Base-by-base conservation (phyloP, 2,329 filamentous ascomycete species). In the Talaromyces funiculosus region DNA sequence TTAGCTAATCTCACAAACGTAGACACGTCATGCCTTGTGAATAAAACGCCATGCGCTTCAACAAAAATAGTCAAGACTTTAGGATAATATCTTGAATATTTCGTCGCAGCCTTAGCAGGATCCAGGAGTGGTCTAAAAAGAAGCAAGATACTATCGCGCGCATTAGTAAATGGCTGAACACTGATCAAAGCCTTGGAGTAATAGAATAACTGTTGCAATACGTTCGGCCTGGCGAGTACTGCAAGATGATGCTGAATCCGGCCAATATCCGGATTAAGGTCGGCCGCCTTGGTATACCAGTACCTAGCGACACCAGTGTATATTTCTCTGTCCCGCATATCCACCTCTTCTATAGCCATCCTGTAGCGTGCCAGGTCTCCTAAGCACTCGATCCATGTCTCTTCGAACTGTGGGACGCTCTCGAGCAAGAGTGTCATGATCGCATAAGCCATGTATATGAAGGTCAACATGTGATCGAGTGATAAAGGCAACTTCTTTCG, bases 301-400 rank as follows among this genome's bases (percentile, higher is more conserved):
- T 88, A 86, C 0, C 87, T 80, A 0, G 89, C 89, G 0, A 96
- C 90, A 0, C 83, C 82, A 0, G 89, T 90, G 93, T 93, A 97
- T 0, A 86, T 84, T 53, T 96, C 90, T 0, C 89, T 80, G 59
- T 93, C 89, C 2, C 83, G 76, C 20, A 89, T 81, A 63, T 94
- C 88, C 26, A 89, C 85, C 42, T 96, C 89, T 71, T 97, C 92
- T 47, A 97, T 92, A 0, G 92, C 91, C 92, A 97, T 97, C 0
- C 88, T 81, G 67, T 95, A 97, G 20, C 92, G 81, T 0, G 88
- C 89, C 0, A 97, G 75, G 69, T 97, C 92, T 0, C 93, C 93
- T 0, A 97, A 77, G 57, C 92, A 97, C 65, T 97, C 93, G 8
- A 96, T 90, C 93, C 93, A 97, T 0, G 90, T 96, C 61, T 94